Evolutionary conservation across 2,329 filamentous ascomycete species (phyloP), one percentile per base, ranked within the genome.

Genomic region (Akanthomyces muscarius): DNA sequence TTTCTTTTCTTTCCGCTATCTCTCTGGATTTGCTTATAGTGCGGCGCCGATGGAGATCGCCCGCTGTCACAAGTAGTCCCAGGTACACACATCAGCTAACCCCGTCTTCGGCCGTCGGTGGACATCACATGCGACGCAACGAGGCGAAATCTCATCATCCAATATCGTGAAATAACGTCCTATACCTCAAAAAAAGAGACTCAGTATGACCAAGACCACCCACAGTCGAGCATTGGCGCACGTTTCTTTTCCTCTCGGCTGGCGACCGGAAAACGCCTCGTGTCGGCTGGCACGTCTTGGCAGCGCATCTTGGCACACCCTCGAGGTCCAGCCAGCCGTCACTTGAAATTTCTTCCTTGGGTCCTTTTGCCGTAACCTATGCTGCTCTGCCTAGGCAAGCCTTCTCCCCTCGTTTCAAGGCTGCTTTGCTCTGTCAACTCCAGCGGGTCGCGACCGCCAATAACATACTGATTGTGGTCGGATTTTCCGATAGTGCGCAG

Each of bases 251-350:
- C 8, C 33, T 21, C 21, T 16, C 13, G 47, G 18, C 36, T 51
- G 18, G 10, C 21, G 8, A 8, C 33, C 45, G 47, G 33, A 13
- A 42, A 60, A 30, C 33, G 57, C 57, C 57, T 38, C 18, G 18
- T 44, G 36, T 60, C 47, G 47, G 36, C 23, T 52, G 47, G 23
- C 11, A 28, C 55, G 10, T 48, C 55, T 58, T 58, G 55, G 55
- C 55, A 38, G 44, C 47, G 38, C 57, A 16, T 51, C 57, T 60
- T 52, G 47, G 57, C 48, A 52, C 16, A 21, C 5, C 47, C 21
- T 18, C 18, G 16, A 1, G 2, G 42, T 25, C n/a, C 42, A 23
- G 18, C 25, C 41, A 33, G 6, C 30, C 42, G 8, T 42, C 21
- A 23, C 42, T 44, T 21, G 42, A 44, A 7, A 44, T 38, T 38